These are phyloP conservation scores for Tolypocladium tundrense DNA, from an alignment of 2,329 filamentous ascomycete genomes.

Conservation along the genomic window DNA sequence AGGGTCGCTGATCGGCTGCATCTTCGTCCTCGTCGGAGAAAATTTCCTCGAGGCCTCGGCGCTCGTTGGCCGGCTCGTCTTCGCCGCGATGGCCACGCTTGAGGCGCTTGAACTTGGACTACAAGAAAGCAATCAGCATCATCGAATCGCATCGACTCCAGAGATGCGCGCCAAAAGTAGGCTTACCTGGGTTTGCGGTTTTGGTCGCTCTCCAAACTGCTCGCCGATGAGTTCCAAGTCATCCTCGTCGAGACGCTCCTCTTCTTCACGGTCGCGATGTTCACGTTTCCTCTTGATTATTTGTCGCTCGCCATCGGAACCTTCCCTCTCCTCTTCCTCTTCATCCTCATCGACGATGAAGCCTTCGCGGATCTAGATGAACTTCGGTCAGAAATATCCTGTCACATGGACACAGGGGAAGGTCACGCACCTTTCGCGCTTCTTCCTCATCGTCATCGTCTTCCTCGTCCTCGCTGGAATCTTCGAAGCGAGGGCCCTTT, in stretches of 20 bases:
- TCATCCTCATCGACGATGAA: constrained; percentile 69
- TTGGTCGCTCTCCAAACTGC: constrained; percentile 53
- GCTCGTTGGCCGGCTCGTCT: constrained; percentile 51
- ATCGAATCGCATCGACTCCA: not conserved
- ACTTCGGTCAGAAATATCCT: constrained; percentile 6
- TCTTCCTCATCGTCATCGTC: constrained; percentile 88
- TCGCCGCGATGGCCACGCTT: constrained; percentile 83
- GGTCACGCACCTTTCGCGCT: constrained; percentile 53
- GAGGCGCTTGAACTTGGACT: constrained; percentile 92
- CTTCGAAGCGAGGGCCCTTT: constrained; percentile 43
- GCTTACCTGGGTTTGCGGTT: constrained; percentile 58
- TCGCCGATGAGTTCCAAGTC: constrained; percentile 93
- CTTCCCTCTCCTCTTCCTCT: constrained; percentile 67
- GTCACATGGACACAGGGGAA: not conserved
- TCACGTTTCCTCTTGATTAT: constrained; percentile 65
- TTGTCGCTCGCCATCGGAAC: constrained; percentile 42
- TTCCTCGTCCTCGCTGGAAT: constrained; percentile 87
- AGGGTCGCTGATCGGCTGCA: constrained; percentile 42
- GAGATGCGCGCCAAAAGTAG: not conserved
- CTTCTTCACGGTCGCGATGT: constrained; percentile 64
- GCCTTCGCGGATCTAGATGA: constrained; percentile 67
- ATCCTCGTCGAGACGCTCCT: constrained; percentile 88
- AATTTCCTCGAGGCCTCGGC: constrained; percentile 77
- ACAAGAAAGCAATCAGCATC: constrained; percentile 9
- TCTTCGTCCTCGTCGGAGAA: constrained; percentile 93